These are phyloP conservation scores for Gyromitra esculenta DNA, from an alignment of 2,329 filamentous ascomycete species.

Conservation along the genomic window DNA sequence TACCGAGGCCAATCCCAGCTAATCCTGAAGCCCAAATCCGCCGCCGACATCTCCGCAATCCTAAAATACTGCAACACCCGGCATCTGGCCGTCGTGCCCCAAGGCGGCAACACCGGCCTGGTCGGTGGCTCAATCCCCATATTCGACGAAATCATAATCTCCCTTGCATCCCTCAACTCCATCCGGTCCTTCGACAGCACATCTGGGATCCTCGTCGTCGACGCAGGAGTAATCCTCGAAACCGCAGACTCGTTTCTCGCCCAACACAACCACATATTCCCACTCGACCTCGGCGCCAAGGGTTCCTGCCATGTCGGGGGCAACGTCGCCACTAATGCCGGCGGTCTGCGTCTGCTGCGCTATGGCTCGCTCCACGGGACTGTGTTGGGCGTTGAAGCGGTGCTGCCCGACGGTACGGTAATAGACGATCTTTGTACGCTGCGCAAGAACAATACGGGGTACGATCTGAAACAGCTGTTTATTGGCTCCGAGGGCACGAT, in stretches of 20 bases:
- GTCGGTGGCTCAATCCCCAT: slow-evolving; percentile 96
- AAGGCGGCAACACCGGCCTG: slow-evolving; percentile 95
- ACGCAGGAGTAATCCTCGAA: slow-evolving; percentile 92
- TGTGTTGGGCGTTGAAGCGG: slow-evolving; percentile 90
- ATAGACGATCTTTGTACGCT: slow-evolving; percentile 87
- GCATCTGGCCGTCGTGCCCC: slow-evolving; percentile 90
- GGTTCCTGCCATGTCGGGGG: slow-evolving; percentile 96
- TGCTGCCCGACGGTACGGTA: slow-evolving; percentile 90
- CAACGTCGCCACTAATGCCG: slow-evolving; percentile 95
- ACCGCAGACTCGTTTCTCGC: slow-evolving; percentile 85
- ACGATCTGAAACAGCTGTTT: slow-evolving; percentile 96
- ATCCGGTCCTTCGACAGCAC: slow-evolving; percentile 93
- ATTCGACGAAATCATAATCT: slow-evolving; percentile 98
- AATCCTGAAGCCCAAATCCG: slow-evolving; percentile 84
- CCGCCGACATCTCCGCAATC: slow-evolving; percentile 88
- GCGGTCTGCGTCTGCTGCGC: slow-evolving; percentile 84
- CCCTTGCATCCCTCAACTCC: slow-evolving; percentile 86
- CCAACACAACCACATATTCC: slow-evolving; percentile 87
- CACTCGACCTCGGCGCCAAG: slow-evolving; percentile 95
- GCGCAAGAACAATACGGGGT: slow-evolving; percentile 98
- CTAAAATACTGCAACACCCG: slow-evolving; percentile 95
- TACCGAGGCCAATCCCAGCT: slow-evolving; percentile 90
- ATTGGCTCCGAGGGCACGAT: slow-evolving; percentile 96
- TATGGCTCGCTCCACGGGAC: slow-evolving; percentile 96
- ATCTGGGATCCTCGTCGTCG: slow-evolving; percentile 86